A percentile compares a stretch with the other conserved stretches of the same genome.
phyloP scores from a whole-genome alignment of 164 flowering plant species.

The Platanus orientalis region DNA sequence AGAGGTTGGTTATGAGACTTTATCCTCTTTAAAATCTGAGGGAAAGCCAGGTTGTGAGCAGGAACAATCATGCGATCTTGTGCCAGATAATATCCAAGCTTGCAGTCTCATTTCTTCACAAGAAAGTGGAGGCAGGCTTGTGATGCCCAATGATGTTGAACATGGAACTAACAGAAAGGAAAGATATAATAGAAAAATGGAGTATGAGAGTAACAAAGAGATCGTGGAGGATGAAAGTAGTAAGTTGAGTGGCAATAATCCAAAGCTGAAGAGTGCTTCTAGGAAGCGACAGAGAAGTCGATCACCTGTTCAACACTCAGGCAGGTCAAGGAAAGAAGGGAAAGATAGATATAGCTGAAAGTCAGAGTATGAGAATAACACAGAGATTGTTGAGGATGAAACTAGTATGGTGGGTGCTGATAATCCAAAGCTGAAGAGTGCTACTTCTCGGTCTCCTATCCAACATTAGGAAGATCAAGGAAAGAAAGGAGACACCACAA shows the following conservation, averaged over 20 bases:
- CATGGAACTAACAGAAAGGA: background rate
- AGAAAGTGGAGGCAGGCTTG: background rate
- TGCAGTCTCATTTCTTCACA: background rate
- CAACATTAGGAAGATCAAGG: too few relatives aligned
- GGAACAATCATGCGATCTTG: background rate
- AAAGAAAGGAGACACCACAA: too few relatives aligned
- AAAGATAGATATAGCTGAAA: too few relatives aligned
- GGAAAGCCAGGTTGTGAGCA: background rate
- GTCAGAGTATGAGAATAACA: too few relatives aligned
- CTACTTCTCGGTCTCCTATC: too few relatives aligned
- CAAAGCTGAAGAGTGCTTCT: conserved; percentile 1
- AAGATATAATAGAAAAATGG: background rate
- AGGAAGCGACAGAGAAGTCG: conserved; percentile 13
- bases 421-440: too few relatives aligned
- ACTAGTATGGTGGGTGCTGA: too few relatives aligned
- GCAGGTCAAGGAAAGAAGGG: too few relatives aligned
- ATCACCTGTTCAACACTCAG: conserved; percentile 6
- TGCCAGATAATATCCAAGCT: background rate
- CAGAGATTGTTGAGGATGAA: too few relatives aligned
- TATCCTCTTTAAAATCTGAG: background rate
- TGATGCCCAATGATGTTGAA: background rate
- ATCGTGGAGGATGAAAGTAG: background rate
- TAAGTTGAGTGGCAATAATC: background rate
- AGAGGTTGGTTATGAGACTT: background rate
- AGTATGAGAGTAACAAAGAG: too few relatives aligned